Conservation (phyloP, 148 eudicot species). For the Gaultheria prostrata region DNA sequence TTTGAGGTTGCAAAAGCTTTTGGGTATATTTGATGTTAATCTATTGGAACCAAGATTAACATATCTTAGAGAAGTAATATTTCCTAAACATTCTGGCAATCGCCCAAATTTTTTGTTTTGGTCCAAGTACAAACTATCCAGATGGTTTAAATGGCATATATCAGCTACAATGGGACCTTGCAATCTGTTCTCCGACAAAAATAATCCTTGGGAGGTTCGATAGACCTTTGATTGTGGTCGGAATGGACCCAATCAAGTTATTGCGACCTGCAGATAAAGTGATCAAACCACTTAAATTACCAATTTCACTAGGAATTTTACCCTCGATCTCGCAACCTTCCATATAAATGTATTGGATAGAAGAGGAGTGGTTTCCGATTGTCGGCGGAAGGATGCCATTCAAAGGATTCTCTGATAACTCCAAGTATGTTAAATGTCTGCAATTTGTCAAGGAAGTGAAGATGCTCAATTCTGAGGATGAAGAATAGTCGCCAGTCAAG, state of each 20-base stretch:
- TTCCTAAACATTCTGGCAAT: background rate
- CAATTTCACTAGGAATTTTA: background rate
- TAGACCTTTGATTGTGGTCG: background rate
- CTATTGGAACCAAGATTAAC: background rate
- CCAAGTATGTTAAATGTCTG: background rate
- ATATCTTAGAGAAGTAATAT: background rate
- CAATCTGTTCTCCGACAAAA: background rate
- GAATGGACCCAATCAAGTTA: background rate
- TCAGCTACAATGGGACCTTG: background rate
- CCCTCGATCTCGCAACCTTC: background rate
- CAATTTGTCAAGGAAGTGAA: background rate
- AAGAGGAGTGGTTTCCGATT: background rate
- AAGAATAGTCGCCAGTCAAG: background rate
- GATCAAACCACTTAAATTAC: background rate
- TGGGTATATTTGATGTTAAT: background rate
- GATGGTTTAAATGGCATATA: background rate
- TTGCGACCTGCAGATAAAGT: background rate
- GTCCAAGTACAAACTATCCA: background rate
- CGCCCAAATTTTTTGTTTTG: background rate
- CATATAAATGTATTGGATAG: background rate
- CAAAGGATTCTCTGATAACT: background rate
- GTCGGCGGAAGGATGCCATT: background rate
- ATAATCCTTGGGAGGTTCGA: background rate
- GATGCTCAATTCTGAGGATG: background rate
- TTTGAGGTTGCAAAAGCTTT: background rate